Evolutionary conservation across 805 yeast genomes (phyloP).

Genomic region (Yamadazyma laniorum): DNA sequence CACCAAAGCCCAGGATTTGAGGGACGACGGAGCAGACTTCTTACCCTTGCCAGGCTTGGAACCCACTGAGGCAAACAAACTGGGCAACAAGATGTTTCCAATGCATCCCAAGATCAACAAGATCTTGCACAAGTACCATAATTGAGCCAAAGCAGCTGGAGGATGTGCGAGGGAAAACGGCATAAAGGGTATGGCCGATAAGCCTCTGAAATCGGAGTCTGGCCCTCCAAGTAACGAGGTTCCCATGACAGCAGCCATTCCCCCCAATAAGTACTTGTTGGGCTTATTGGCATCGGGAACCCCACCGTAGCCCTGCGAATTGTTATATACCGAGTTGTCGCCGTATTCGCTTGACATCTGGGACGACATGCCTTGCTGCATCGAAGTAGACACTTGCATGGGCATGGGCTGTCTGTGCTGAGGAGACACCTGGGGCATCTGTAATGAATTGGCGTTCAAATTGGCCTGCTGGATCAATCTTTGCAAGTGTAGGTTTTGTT

Average conservation of each 20-base stretch:
- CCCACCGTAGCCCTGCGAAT: background rate
- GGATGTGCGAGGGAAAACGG: conserved; percentile 23
- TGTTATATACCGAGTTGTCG: conserved; percentile 3
- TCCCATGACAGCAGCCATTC: conserved; percentile 64
- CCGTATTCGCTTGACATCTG: conserved; percentile 1
- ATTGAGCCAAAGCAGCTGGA: conserved; percentile 17
- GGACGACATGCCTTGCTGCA: background rate
- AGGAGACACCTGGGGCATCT: conserved; percentile 8
- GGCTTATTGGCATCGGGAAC: conserved; percentile 6
- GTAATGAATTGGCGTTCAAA: conserved; percentile 13
- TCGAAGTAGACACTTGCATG: conserved; percentile 13
- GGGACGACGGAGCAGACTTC: conserved; percentile 2
- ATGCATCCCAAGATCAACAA: conserved; percentile 22
- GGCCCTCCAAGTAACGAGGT: conserved; percentile 53
- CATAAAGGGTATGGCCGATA: conserved; percentile 46
- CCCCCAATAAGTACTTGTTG: conserved; percentile 57
- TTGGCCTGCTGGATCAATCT: conserved; percentile 34
- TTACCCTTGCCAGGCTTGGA: conserved; percentile 1
- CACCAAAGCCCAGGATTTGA: conserved; percentile 25
- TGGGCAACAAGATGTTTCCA: conserved; percentile 16
- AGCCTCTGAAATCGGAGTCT: conserved; percentile 41
- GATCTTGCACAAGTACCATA: conserved; percentile 23
- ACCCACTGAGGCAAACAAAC: conserved; percentile 4
- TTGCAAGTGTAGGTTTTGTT: conserved; percentile 46
- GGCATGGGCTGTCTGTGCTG: conserved; percentile 13